Conservation (phyloP, 1,284 basidiomycete genomes). For the Malassezia sympodialis region DNA sequence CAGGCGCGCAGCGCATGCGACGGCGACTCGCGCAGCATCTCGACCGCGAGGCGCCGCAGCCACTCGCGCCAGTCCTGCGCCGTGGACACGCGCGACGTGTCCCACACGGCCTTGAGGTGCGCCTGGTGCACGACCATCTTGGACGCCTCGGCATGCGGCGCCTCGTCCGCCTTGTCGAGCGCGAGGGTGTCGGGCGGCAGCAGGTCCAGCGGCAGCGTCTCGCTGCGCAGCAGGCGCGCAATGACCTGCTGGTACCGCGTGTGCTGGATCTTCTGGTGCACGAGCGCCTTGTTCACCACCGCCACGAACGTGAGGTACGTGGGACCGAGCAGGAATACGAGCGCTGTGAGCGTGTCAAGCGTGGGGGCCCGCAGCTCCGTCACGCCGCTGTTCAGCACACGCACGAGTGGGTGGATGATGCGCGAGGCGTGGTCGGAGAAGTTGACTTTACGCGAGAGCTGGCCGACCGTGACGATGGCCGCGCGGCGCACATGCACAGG, state of each 20-base stretch:
- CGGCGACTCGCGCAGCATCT: conserved; percentile 96
- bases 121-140: conserved; percentile 95
- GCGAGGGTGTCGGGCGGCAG: conserved; percentile 25
- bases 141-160: conserved; percentile 52
- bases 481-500: conserved; percentile 68
- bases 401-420: conserved; percentile 88
- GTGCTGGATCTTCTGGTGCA: conserved; percentile 72
- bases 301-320: conserved; percentile 97
- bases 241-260: conserved; percentile 78
- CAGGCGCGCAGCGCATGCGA: conserved; percentile 94
- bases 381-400: conserved; percentile 71
- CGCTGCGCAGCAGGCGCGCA: conserved; percentile 78
- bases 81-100: conserved; percentile 67
- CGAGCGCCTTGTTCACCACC: conserved; percentile 80
- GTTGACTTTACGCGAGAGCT: conserved; percentile 83
- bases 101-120: conserved; percentile 94
- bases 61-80: conserved; percentile 88
- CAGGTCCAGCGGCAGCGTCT: conserved; percentile 65
- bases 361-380: conserved; percentile 70
- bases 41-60: conserved; percentile 85
- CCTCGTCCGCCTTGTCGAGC: conserved; percentile 46
- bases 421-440: conserved; percentile 97
- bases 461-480: conserved; percentile 83
- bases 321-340: conserved; percentile 84
- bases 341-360: conserved; percentile 84